Percentiles rank a stretch among this genome's conserved stretches.
Conservation (phyloP, 306 rosid species). For the Macrotyloma uniflorum region DNA sequence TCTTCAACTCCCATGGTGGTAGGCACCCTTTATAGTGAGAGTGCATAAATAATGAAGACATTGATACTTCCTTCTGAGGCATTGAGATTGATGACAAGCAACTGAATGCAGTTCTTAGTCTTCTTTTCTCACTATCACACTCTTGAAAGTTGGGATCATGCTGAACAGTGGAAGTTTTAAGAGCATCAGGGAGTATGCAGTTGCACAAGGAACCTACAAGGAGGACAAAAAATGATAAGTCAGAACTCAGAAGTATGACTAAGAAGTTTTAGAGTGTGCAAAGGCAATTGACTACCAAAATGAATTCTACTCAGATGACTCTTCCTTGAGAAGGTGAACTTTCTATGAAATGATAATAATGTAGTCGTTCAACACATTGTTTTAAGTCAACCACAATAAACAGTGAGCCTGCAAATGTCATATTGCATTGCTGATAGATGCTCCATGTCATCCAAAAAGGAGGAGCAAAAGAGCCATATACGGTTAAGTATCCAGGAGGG, state of each 20-base stretch:
- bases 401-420: conserved; percentile 12
- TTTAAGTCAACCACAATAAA: conserved; percentile 5
- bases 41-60: conserved; percentile 86
- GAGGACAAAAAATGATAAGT: conserved; percentile 27
- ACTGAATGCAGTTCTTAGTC: conserved; percentile 66
- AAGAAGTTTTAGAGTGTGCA: neutral
- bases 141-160: conserved; percentile 62
- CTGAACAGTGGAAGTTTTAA: conserved; percentile 62
- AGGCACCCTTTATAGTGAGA: conserved; percentile 92
- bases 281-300: neutral
- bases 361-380: neutral
- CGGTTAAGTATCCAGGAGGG: no score
- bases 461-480: neutral
- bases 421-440: neutral
- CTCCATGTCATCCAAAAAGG: conserved; percentile 10
- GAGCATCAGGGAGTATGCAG: conserved; percentile 88
- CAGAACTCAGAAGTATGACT: neutral
- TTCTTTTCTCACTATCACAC: conserved; percentile 69
- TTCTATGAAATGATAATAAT: neutral
- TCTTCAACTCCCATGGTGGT: conserved; percentile 72
- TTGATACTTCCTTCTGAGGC: conserved; percentile 77
- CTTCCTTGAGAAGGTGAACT: neutral
- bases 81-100: conserved; percentile 82
- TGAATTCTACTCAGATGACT: neutral
- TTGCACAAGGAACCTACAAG: conserved; percentile 79